Percentiles rank a stretch among this genome's conserved stretches.
These are phyloP conservation scores for Pichia sp. DNA, from an alignment of 1,139 yeast genomes.

Conservation along the genomic window DNA sequence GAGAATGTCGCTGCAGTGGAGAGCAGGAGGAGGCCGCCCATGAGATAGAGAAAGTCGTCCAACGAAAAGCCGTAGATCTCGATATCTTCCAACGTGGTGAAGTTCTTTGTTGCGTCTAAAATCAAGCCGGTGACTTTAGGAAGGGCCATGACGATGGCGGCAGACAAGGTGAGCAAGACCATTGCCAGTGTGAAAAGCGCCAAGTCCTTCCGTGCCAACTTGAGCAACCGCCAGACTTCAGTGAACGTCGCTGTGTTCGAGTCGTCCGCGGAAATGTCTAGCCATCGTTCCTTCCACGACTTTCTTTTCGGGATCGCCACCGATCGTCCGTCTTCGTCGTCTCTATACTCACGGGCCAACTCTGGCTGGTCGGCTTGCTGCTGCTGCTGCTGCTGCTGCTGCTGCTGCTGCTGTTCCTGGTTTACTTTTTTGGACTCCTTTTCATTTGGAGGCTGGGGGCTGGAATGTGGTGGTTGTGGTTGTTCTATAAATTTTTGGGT, in stretches of 20 bases:
- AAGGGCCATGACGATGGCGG: constrained; percentile 64
- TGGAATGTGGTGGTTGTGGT: neutral
- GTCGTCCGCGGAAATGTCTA: constrained; percentile 30
- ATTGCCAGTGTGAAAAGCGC: constrained; percentile 56
- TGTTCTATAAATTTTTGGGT: neutral
- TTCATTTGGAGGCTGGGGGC: neutral
- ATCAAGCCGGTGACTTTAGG: constrained; percentile 83
- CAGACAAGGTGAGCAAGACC: constrained; percentile 52
- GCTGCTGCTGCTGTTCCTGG: neutral
- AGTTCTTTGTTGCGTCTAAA: constrained; percentile 52
- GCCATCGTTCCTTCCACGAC: constrained; percentile 28
- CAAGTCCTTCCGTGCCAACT: constrained; percentile 48
- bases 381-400: neutral
- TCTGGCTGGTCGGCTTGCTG: neutral
- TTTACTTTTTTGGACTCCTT: too few species aligned
- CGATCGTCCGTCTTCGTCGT: constrained; percentile 6
- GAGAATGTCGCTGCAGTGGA: constrained; percentile 82
- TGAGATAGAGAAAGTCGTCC: constrained; percentile 43
- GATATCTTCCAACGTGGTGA: constrained; percentile 33
- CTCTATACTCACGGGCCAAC: neutral
- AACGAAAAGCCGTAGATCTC: constrained; percentile 45
- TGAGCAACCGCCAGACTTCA: constrained; percentile 48
- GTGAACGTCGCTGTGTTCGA: constrained; percentile 36
- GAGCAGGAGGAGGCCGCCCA: constrained; percentile 53
- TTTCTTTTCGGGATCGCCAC: constrained; percentile 2